These are phyloP conservation scores for Cladosporium oxysporum DNA, from an alignment of 2,329 filamentous ascomycete species.

Conservation along the genomic window DNA sequence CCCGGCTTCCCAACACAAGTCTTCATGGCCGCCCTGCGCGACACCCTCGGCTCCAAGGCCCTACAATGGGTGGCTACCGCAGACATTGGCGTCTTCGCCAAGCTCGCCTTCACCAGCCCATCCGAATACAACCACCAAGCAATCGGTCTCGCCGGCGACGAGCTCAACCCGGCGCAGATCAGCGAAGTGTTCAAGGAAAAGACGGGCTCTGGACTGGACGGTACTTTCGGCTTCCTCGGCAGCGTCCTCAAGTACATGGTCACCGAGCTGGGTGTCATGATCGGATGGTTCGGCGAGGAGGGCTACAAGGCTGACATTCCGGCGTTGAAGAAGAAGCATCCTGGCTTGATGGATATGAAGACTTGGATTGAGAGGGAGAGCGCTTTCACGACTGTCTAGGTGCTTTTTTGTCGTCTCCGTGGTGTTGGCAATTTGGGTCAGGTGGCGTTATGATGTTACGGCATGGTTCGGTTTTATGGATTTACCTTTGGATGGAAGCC, in stretches of 20 bases:
- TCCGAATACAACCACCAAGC: constrained; percentile 49
- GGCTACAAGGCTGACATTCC: constrained; percentile 53
- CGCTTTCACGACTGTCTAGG: constrained; percentile 26
- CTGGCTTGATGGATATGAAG: constrained; percentile 43
- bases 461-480: not conserved
- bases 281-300: constrained; percentile 52
- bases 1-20: constrained; percentile 53
- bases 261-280: constrained; percentile 37
- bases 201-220: constrained; percentile 47
- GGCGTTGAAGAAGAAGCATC: constrained; percentile 47
- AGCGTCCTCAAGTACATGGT: constrained; percentile 47
- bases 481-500: not conserved
- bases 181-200: constrained; percentile 49
- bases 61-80: constrained; percentile 45
- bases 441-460: constrained; percentile 1
- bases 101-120: constrained; percentile 49
- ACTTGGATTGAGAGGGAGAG: constrained; percentile 37
- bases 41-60: constrained; percentile 35
- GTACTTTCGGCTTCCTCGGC: constrained; percentile 47
- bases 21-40: constrained; percentile 51
- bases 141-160: constrained; percentile 56
- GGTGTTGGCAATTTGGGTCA: not conserved
- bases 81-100: constrained; percentile 57
- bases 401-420: not conserved
- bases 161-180: constrained; percentile 53